Conservation (phyloP, 2,329 filamentous ascomycete species). For the Juglanconis juglandina region DNA sequence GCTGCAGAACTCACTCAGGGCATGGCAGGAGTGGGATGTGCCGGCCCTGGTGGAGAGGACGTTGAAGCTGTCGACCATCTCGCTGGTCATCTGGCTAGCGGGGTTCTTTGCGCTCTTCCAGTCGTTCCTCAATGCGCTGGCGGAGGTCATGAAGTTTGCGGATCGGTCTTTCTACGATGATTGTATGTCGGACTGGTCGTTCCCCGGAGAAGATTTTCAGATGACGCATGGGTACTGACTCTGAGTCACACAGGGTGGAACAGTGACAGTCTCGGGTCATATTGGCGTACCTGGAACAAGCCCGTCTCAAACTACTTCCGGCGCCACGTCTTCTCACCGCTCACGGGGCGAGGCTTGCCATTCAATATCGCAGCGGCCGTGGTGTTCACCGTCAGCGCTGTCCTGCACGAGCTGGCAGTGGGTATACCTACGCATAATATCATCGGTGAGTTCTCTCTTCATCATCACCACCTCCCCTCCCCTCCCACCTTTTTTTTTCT, state of each 20-base stretch:
- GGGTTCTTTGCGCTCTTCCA: slow-evolving; percentile 98
- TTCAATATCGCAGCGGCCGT: slow-evolving; percentile 66
- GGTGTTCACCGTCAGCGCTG: slow-evolving; percentile 84
- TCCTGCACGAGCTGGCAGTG: slow-evolving; percentile 88
- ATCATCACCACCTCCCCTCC: background rate
- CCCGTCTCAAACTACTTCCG: slow-evolving; percentile 97
- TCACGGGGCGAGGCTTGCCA: slow-evolving; percentile 80
- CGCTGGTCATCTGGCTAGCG: slow-evolving; percentile 92
- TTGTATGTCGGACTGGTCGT: slow-evolving; percentile 42
- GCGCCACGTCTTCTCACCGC: slow-evolving; percentile 84
- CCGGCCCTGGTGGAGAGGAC: slow-evolving; percentile 81
- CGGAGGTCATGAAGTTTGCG: slow-evolving; percentile 84
- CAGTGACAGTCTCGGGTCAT: slow-evolving; percentile 74
- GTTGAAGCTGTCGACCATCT: slow-evolving; percentile 94
- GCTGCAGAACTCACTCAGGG: slow-evolving; percentile 82
- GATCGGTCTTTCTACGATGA: slow-evolving; percentile 94
- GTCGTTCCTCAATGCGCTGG: slow-evolving; percentile 83
- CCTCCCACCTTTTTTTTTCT: background rate
- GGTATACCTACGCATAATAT: slow-evolving; percentile 93
- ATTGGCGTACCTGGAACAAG: slow-evolving; percentile 98
- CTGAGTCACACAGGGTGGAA: slow-evolving; percentile 67
- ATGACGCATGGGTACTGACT: background rate
- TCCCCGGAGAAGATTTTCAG: too few species aligned
- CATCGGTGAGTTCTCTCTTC: slow-evolving; percentile 56
- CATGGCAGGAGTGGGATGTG: slow-evolving; percentile 77